phyloP scores from a whole-genome alignment of 2,329 filamentous ascomycete genomes.

The Colletotrichum truncatum region DNA sequence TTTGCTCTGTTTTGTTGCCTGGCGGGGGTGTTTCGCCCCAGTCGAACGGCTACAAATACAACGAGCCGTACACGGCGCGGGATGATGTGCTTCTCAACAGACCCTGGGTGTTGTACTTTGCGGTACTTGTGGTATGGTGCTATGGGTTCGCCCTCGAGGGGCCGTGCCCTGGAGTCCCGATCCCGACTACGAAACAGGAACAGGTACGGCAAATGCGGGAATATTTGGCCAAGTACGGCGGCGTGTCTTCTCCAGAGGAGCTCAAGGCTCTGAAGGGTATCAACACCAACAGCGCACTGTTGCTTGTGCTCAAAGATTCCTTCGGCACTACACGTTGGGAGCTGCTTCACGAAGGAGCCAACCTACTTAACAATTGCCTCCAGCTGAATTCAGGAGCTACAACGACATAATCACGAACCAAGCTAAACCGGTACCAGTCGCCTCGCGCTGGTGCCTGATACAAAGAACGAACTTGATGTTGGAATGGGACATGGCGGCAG shows the following conservation, averaged over 20 bases:
- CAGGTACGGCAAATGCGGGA: slow-evolving; percentile 81
- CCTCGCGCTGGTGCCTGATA: no score
- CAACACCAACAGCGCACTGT: slow-evolving; percentile 83
- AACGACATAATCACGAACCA: slow-evolving; percentile 10
- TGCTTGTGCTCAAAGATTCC: slow-evolving; percentile 83
- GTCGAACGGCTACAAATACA: slow-evolving; percentile 49
- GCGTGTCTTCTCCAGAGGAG: slow-evolving; percentile 78
- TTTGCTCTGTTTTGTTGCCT: slow-evolving; percentile 83
- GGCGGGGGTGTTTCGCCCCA: slow-evolving; percentile 44
- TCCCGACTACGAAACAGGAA: slow-evolving; percentile 68
- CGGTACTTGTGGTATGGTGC: slow-evolving; percentile 91
- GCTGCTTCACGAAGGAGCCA: slow-evolving; percentile 86
- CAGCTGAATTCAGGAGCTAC: slow-evolving; percentile 54
- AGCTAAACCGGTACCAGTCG: no score
- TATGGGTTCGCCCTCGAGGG: slow-evolving; percentile 94
- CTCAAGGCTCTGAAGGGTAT: slow-evolving; percentile 77
- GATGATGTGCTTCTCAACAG: slow-evolving; percentile 91
- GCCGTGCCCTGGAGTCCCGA: slow-evolving; percentile 63
- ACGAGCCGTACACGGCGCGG: slow-evolving; percentile 76
- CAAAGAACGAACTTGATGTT: neutral
- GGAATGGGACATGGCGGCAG: neutral
- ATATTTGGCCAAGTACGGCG: slow-evolving; percentile 78
- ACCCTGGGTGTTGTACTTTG: slow-evolving; percentile 96
- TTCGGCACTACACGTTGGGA: slow-evolving; percentile 92
- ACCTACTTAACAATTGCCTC: slow-evolving; percentile 83